These are phyloP conservation scores for Santalum album DNA, from an alignment of 164 flowering plant species.

Conservation along the genomic window DNA sequence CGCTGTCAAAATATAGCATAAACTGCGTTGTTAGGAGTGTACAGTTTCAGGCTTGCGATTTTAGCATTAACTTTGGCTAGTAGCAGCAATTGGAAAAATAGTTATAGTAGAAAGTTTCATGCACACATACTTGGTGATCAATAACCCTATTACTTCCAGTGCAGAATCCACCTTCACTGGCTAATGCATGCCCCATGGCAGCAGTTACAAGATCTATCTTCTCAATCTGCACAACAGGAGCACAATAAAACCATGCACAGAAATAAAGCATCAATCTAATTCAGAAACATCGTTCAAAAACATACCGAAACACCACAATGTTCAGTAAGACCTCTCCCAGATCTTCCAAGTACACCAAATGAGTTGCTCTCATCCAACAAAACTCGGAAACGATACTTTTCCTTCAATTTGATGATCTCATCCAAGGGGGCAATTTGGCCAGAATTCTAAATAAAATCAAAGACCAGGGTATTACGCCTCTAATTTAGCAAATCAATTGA, in stretches of 20 bases:
- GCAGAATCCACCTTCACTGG: constrained; percentile 97
- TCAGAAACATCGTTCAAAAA: constrained; percentile 7
- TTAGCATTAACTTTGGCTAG: not conserved
- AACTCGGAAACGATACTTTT: constrained; percentile 80
- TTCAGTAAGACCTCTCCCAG: constrained; percentile 93
- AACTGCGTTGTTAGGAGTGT: constrained; percentile 1
- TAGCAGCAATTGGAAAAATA: too few species aligned
- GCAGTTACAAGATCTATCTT: constrained; percentile 93
- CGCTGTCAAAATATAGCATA: constrained; percentile 41
- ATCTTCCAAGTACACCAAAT: constrained; percentile 82
- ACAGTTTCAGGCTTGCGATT: not conserved
- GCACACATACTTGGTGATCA: constrained; percentile 76
- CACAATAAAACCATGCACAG: constrained; percentile 9
- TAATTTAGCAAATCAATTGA: too few species aligned
- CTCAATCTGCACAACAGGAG: constrained; percentile 48
- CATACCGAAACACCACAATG: constrained; percentile 73
- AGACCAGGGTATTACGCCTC: too few species aligned
- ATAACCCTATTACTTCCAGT: constrained; percentile 87
- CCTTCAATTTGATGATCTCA: constrained; percentile 76
- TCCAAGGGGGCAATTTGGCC: constrained; percentile 91
- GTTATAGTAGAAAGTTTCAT: too few species aligned
- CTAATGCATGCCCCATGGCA: constrained; percentile 94
- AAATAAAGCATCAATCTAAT: constrained; percentile 3
- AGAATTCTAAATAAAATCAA: constrained; percentile 56
- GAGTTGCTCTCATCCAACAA: constrained; percentile 94